Base-by-base conservation (phyloP, 208 protist genomes). In the Trypanosoma lewisi region DNA sequence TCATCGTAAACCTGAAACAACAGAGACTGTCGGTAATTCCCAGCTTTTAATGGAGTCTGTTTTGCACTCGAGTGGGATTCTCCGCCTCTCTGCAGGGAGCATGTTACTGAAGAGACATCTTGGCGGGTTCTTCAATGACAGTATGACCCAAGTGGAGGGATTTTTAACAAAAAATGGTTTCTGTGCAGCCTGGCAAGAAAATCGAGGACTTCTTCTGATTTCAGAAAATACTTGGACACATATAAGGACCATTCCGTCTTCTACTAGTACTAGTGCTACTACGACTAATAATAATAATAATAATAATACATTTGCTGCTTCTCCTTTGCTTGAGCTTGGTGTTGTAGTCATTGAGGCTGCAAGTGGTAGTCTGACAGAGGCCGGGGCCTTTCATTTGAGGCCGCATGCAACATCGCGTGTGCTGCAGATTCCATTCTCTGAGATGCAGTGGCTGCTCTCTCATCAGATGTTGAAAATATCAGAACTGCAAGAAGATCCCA, bases 361-460 rank as follows among this genome's bases (percentile, higher is more conserved):
- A 14, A 52, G 52, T 25, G 87, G 87, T 19, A n/a, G 16, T 12
- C 71, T 93, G 58, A 93, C 87, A 21, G 81, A 83, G 61, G 51
- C 42, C 27, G 87, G 87, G 4, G 87, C 87, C 14, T 60, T 48
- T 21, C 63, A 80, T 27, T 57, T 93, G 4, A 37, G 63, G 4
- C 50, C 31, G 9, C 39, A 68, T 58, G 82, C 73, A 12, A 68
- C 59, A 14, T 51, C 49, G 25, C 83, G 80, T 28, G 54, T 88
- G 1, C 19, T 88, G 23, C 39, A 59, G 3, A 55, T 93, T 27
- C 83, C 83, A 0, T 67, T 85, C n/a, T 44, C 57, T 11, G 75
- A 83, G 50, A 58, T 86, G 11, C 80, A 88, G 48, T 67, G 87
- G 48, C 60, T 93, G 30, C 54, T 93, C 16, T 63, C 78, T 4